These are phyloP conservation scores for Avena eriantha DNA, from an alignment of 176 grass and related monocot species.

Conservation along the genomic window DNA sequence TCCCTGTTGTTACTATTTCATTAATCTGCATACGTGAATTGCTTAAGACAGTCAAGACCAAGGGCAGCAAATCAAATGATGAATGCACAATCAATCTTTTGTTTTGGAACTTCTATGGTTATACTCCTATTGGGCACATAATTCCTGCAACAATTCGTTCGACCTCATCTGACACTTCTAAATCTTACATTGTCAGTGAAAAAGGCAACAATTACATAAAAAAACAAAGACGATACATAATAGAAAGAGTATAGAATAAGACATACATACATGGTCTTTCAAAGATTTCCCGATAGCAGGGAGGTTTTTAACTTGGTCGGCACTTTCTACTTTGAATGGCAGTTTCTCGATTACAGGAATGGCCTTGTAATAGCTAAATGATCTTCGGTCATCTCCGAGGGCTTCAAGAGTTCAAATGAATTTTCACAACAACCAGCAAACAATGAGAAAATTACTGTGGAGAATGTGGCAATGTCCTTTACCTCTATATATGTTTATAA, in stretches of 20 bases:
- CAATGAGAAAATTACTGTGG: background rate
- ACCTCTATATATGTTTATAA: conserved; percentile 94
- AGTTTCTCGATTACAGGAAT: conserved; percentile 93
- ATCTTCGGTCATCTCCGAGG: conserved; percentile 93
- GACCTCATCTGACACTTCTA: background rate
- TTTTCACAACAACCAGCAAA: conserved; percentile 7
- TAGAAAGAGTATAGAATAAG: background rate
- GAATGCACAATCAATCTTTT: conserved; percentile 12
- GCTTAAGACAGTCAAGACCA: conserved; percentile 3
- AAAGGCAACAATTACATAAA: background rate
- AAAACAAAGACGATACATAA: background rate
- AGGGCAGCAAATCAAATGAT: background rate
- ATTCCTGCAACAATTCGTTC: background rate
- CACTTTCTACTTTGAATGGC: conserved; percentile 86
- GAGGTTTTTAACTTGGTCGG: conserved; percentile 81
- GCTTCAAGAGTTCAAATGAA: conserved; percentile 50
- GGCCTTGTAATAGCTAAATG: conserved; percentile 98
- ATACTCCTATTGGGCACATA: background rate
- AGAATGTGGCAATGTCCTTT: conserved; percentile 3
- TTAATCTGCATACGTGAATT: conserved; percentile 72
- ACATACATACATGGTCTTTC: conserved; percentile 83
- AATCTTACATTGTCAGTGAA: background rate
- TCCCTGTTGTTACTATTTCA: conserved; percentile 92
- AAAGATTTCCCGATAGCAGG: conserved; percentile 93
- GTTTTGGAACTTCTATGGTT: conserved; percentile 22